Evolutionary conservation across 352 stramenopile species (phyloP).

Genomic region (Phytophthora sojae): DNA sequence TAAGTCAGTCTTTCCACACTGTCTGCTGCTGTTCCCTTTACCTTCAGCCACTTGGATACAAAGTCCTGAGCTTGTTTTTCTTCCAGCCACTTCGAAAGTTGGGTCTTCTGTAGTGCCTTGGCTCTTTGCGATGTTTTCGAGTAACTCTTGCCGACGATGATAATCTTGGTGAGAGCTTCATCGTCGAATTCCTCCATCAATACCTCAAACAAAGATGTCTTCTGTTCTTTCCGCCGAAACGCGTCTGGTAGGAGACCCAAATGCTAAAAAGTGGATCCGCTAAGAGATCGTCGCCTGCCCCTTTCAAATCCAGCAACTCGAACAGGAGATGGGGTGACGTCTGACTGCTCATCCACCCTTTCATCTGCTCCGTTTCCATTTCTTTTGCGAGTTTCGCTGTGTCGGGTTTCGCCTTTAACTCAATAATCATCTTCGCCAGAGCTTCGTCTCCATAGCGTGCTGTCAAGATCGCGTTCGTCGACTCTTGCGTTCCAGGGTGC

Average conservation of each 20-base stretch:
- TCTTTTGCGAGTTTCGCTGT: neutral
- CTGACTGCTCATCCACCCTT: neutral
- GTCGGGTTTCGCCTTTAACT: neutral
- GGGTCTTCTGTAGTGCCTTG: neutral
- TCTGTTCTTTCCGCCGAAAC: neutral
- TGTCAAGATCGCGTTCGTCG: neutral
- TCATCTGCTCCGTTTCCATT: neutral
- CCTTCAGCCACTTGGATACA: neutral
- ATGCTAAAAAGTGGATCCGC: neutral
- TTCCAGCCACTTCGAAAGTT: neutral
- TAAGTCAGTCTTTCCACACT: neutral
- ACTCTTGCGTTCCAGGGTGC: neutral
- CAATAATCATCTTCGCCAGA: neutral
- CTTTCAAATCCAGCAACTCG: no score
- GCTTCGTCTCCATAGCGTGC: constrained; percentile 1
- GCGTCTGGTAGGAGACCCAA: neutral
- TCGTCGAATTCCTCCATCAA: neutral
- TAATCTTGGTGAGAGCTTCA: neutral
- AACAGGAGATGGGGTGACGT: no score
- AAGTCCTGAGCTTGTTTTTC: neutral
- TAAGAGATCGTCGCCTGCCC: neutral
- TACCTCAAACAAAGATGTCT: neutral
- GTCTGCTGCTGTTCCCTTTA: neutral
- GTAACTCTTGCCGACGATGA: neutral
- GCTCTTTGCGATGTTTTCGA: neutral